Evolutionary conservation across 1,284 basidiomycete genomes (phyloP), one percentile per base, ranked within the genome.

Genomic region (Irpex rosettiformis): DNA sequence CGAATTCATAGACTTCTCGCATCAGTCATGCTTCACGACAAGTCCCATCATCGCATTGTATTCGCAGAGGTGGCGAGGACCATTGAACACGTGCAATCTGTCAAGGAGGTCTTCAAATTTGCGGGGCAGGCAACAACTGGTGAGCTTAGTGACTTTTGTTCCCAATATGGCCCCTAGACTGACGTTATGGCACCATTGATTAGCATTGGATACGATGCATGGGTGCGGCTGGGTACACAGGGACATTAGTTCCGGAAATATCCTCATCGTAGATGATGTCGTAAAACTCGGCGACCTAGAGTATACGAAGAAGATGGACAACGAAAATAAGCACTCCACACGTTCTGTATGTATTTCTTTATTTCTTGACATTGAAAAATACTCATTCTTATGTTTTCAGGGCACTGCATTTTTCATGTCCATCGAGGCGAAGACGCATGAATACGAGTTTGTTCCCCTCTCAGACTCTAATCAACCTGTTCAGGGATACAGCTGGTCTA

Each of bases 191-290:
- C n/a, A n/a, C n/a, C n/a, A n/a, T 10, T 28, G 21, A 37, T 52
- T 13, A 54, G 52, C 10, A 8, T 40, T 54, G 21, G 16, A n/a
- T 10, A 22, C n/a, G 10, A 13, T 54, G 11, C 52, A 54, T 25
- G 7, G 6, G 25, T 10, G 8, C 13, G 56, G 52, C 52, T 54
- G 52, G 52, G 6, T 54, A 11, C 52, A 54, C 11, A n/a, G 52
- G 18, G 52, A 54, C 22, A 37, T 54, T 21, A 54, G 52, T 33
- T 6, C 52, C 27, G 52, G 52, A 11, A 54, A 54, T 25, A 16
- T 54, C 11, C 11, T 54, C 11, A 16, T 33, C 6, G 8, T 54
- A 4, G 21, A 53, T 6, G 27, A 28, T n/a, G n/a, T 43, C 2
- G 30, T 33, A 10, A 54, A 54, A 25, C 10, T 54, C n/a, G 52